Percentiles rank a stretch among this genome's conserved stretches.
Conservation (phyloP, 345 rosid species). For the Limnanthes douglasii region DNA sequence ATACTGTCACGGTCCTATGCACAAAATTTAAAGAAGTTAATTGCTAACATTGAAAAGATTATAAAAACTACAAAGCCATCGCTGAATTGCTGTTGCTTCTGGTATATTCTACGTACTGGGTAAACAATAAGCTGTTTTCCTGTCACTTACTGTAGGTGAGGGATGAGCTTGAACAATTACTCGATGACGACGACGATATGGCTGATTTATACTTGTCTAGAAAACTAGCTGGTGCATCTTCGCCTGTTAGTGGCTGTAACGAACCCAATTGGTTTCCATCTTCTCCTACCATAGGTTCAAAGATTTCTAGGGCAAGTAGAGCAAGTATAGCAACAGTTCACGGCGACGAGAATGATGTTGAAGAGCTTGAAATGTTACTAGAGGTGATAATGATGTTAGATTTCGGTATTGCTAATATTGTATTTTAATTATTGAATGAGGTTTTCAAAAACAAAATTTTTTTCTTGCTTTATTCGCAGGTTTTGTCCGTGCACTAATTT, state of each 20-base stretch:
- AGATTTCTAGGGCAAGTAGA: constrained; percentile 88
- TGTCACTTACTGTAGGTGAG: constrained; percentile 44
- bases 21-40: no score
- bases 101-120: no score
- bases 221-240: constrained; percentile 49
- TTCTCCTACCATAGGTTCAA: constrained; percentile 85
- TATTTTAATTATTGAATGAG: no score
- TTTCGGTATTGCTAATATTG: no score
- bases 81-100: no score
- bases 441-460: not conserved
- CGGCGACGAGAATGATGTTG: constrained; percentile 93
- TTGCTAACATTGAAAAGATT: no score
- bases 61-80: no score
- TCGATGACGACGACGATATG: constrained; percentile 99
- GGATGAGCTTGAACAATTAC: constrained; percentile 87
- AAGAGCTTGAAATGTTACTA: constrained; percentile 96
- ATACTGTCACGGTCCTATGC: no score
- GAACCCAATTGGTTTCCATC: constrained; percentile 62
- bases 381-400: no score
- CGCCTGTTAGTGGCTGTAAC: constrained; percentile 63
- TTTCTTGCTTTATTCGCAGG: not conserved
- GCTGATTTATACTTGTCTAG: constrained; percentile 92
- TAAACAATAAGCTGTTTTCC: no score
- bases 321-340: constrained; percentile 68
- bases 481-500: not conserved